These are phyloP conservation scores for Coffea canephora DNA, from an alignment of 257 asterid species.

Conservation along the genomic window DNA sequence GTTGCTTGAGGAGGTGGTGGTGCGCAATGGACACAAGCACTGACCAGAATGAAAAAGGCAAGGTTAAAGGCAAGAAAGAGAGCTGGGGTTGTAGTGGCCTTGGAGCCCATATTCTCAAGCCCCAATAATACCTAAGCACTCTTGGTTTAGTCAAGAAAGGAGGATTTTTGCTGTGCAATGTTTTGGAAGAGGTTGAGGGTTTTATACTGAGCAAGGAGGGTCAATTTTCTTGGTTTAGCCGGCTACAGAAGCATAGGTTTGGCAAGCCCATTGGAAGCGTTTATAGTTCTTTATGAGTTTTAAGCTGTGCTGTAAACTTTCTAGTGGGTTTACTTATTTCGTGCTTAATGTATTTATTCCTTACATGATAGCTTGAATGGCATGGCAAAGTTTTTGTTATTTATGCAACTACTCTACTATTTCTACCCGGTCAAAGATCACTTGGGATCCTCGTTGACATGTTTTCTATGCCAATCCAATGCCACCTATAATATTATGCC, in stretches of 20 bases:
- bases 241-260: conserved; percentile 26
- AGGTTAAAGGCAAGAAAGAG: conserved; percentile 48
- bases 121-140: neutral
- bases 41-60: conserved; percentile 40
- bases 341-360: neutral
- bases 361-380: too few relatives aligned
- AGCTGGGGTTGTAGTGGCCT: conserved; percentile 32
- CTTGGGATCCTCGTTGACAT: too few relatives aligned
- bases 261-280: conserved; percentile 16
- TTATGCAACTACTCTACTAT: too few relatives aligned
- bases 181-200: conserved; percentile 10
- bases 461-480: too few relatives aligned
- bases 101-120: conserved; percentile 40
- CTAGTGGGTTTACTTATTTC: neutral
- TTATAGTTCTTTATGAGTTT: neutral
- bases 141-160: neutral
- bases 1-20: neutral
- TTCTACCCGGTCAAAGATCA: too few relatives aligned
- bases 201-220: conserved; percentile 31
- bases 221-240: conserved; percentile 27
- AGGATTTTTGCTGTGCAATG: conserved; percentile 4
- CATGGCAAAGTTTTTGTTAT: too few relatives aligned
- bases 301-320: neutral
- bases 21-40: conserved; percentile 41
- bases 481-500: too few relatives aligned